Evolutionary conservation across 2,329 filamentous ascomycete species (phyloP).

Genomic region (Diplodia seriata): DNA sequence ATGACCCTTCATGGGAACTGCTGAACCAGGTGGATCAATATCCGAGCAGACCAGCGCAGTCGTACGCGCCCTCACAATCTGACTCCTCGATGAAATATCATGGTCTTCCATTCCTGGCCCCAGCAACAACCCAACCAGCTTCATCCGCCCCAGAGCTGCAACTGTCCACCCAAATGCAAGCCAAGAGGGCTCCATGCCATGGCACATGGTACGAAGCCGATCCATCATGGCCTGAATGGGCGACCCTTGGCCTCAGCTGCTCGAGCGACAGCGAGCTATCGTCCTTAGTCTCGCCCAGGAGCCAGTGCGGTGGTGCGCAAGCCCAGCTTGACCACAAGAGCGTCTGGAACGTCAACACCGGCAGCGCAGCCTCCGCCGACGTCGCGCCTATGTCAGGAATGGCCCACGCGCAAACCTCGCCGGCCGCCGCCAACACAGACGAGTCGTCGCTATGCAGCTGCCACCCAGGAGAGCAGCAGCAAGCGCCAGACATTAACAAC

Average conservation of each 20-base stretch:
- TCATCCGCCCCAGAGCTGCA: not conserved
- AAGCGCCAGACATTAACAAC: not conserved
- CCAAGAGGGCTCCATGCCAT: not conserved
- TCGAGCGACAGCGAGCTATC: conserved; percentile 23
- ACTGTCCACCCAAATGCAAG: not conserved
- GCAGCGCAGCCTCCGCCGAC: conserved; percentile 14
- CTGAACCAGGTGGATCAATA: conserved; percentile 18
- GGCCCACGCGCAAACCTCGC: conserved; percentile 28
- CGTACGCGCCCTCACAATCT: not conserved
- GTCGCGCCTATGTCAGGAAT: conserved; percentile 1
- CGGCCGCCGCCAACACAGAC: conserved; percentile 19
- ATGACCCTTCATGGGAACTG: conserved; percentile 10
- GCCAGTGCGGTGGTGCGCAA: not conserved
- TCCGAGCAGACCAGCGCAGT: not conserved
- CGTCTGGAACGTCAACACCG: not conserved
- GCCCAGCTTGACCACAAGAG: not conserved
- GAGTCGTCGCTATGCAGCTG: conserved; percentile 2
- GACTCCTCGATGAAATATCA: not conserved
- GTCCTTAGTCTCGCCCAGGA: conserved; percentile 2
- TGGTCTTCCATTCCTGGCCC: not conserved
- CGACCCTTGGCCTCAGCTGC: not conserved
- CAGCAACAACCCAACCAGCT: no score
- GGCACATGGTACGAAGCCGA: not conserved
- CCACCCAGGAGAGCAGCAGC: conserved; percentile 5
- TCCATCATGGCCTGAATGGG: conserved; percentile 20